These are phyloP conservation scores for Salix udensis DNA, from an alignment of 345 rosid species.

Conservation along the genomic window DNA sequence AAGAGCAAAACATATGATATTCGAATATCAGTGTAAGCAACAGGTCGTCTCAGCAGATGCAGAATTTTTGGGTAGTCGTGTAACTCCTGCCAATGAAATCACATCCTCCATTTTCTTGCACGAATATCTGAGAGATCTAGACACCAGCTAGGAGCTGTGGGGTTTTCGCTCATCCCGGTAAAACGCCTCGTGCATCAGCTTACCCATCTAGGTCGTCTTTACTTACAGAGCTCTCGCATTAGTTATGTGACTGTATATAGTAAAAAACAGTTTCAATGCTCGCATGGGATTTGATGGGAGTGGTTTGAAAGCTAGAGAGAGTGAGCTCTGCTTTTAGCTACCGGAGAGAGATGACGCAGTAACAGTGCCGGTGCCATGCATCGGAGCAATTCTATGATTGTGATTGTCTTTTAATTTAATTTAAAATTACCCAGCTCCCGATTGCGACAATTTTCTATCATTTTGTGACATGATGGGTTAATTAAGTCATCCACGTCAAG, in stretches of 20 bases:
- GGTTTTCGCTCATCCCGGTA: slow-evolving; percentile 22
- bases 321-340: background rate
- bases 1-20: too few relatives aligned
- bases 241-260: background rate
- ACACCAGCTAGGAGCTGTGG: slow-evolving; percentile 17
- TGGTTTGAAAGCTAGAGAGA: background rate
- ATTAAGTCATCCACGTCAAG: background rate
- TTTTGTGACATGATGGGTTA: background rate
- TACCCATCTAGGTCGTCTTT: slow-evolving; percentile 11
- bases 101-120: slow-evolving; percentile 13
- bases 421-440: background rate
- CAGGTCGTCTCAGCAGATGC: background rate
- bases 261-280: background rate
- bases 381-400: background rate
- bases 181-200: slow-evolving; percentile 8
- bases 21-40: background rate
- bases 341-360: background rate
- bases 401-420: background rate
- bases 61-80: slow-evolving; percentile 30
- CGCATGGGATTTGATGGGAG: background rate
- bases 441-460: background rate
- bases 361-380: background rate
- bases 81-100: slow-evolving; percentile 5
- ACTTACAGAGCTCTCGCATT: background rate
- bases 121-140: slow-evolving; percentile 12